Evolutionary conservation across 148 eudicot genomes (phyloP), one percentile per base, ranked within the genome.

Genomic region (Agrostemma githago): DNA sequence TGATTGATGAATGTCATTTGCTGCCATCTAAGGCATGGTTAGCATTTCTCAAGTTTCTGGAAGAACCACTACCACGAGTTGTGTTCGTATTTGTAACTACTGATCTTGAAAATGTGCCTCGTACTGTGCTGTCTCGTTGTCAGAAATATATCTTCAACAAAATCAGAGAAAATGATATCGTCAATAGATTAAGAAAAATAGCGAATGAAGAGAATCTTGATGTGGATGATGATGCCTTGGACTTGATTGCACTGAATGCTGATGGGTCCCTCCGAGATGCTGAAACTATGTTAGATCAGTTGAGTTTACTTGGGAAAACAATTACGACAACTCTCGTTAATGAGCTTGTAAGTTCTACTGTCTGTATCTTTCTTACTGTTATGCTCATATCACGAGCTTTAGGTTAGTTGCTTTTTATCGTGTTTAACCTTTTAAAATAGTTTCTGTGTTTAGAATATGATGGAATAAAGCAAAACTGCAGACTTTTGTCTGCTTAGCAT

Each of bases 191-290:
- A 72, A 84, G 84, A 66, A 86, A 85, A 78, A 88, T 95, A 58
- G 86, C 89, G 14, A 73, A 69, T 57, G 94, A 88, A 66, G 97
- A 92, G 85, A 83, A 82, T 72, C 82, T 92, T 17, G 91, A 92
- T 77, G 96, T 90, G 51, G 96, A 92, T 37, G 65, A 87, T n/a
- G 92, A 92, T 79, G 98, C 98, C 44, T 79, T 95, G 83, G 89
- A 92, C 74, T 77, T 95, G 85, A 92, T 95, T 86, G 96, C 96
- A 73, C 59, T 83, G 60, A 95, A 95, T 82, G 93, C 97, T 59
- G 97, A 95, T 84, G 98, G 98, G 54, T 92, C 97, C 39, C 85
- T 92, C 74, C 88, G 94, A 71, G 98, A 95, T 79, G 98, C 98
- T 60, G 97, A 95, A 81, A 95, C 97, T 48, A 95, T 95, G 96